A percentile compares a stretch with the other conserved stretches of the same genome.
Evolutionary conservation across 2,329 filamentous ascomycete species (phyloP).

Genomic region (Trichoderma semiorbis): DNA sequence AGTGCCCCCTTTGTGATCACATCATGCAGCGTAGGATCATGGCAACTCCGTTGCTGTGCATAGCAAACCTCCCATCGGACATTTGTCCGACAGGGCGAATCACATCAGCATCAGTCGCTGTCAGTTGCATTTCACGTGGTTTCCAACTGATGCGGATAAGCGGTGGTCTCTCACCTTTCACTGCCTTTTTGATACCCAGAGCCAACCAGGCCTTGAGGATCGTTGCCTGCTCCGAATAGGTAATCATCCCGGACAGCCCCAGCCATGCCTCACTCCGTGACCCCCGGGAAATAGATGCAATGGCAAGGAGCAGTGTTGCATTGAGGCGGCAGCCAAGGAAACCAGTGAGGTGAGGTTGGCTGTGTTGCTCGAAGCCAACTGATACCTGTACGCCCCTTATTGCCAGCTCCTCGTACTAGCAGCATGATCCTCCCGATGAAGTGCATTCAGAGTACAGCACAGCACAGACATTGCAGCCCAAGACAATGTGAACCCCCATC

Average conservation of each 20-base stretch:
- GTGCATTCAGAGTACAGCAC: not conserved
- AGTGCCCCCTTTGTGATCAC: not conserved
- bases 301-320: not conserved
- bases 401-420: not conserved
- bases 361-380: not conserved
- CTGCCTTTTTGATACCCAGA: not conserved
- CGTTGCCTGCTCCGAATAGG: not conserved
- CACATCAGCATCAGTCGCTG: not conserved
- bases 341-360: not conserved
- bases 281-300: not conserved
- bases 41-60: not conserved
- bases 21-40: constrained; percentile 8
- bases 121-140: constrained; percentile 15
- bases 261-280: not conserved
- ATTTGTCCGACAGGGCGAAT: constrained; percentile 6
- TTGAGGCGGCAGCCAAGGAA: not conserved
- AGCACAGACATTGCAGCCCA: not conserved
- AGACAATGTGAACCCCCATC: not conserved
- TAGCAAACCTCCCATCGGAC: not conserved
- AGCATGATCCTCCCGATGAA: not conserved
- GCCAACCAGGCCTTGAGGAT: not conserved
- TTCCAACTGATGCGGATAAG: constrained; percentile 12
- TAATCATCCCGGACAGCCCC: not conserved
- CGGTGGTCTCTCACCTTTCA: not conserved
- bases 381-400: not conserved